These are phyloP conservation scores for Neonectria ditissima DNA, from an alignment of 2,329 filamentous ascomycete species.

Conservation along the genomic window DNA sequence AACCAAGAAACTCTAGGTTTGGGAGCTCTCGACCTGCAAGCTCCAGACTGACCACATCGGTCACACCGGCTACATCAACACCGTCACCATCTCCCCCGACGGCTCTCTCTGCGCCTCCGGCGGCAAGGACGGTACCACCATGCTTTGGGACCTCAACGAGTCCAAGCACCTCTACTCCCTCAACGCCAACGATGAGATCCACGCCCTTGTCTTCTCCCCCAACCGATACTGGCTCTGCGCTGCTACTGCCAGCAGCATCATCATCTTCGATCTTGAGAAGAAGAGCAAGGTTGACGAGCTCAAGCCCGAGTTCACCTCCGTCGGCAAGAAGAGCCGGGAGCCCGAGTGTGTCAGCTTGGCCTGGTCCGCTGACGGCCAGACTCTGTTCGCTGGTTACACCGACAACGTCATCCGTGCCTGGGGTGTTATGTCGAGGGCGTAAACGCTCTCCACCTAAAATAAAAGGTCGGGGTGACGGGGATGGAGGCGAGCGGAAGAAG, in stretches of 20 bases:
- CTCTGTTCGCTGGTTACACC: constrained; percentile 99
- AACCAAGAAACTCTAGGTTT: constrained; percentile 73
- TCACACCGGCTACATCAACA: constrained; percentile 99
- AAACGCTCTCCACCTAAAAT: constrained; percentile 54
- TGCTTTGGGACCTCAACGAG: constrained; percentile 99
- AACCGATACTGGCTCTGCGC: constrained; percentile 99
- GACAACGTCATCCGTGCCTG: constrained; percentile 99
- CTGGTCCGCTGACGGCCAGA: constrained; percentile 98
- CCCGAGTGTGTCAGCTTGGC: constrained; percentile 98
- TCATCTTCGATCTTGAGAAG: constrained; percentile 99
- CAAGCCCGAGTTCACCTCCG: constrained; percentile 97
- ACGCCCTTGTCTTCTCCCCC: constrained; percentile 99
- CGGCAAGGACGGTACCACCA: constrained; percentile 99
- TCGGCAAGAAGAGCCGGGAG: constrained; percentile 99
- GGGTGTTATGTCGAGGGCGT: constrained; percentile 97
- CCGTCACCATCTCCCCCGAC: constrained; percentile 99
- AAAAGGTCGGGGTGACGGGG: constrained; percentile 42
- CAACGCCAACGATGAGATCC: constrained; percentile 99
- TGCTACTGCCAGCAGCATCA: constrained; percentile 96
- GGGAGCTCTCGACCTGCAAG: constrained; percentile 99
- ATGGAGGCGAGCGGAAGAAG: constrained; percentile 47
- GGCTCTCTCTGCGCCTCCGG: constrained; percentile 98
- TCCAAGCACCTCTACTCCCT: constrained; percentile 99
- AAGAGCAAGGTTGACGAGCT: constrained; percentile 99
- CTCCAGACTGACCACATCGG: constrained; percentile 99